Evolutionary conservation across 2,329 filamentous ascomycete species (phyloP), one percentile per base, ranked within the genome.

Genomic region (Aspergillus chevalieri): DNA sequence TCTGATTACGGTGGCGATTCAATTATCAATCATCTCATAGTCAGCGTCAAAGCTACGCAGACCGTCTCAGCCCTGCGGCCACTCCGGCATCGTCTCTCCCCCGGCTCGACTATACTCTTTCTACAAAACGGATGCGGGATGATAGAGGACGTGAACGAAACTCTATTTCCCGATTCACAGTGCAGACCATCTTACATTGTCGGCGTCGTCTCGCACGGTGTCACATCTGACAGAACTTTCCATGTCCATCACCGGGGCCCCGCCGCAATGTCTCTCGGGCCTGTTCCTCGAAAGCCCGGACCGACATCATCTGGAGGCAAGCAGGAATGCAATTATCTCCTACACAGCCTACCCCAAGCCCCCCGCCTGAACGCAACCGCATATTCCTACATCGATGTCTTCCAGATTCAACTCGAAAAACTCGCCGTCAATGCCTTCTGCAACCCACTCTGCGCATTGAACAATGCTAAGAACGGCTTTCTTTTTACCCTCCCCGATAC

Each of bases 71-170:
- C 86, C 30, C 68, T 93, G 4, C 72, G 78, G 3, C 65, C 78
- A 1, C 79, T 92, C 47, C 75, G 84, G 4, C 75, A 79, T 51
- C 78, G 86, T 3, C 69, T 90, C 5, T 73, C 78, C 48, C 70
- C 76, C 4, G 70, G 79, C 17, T 86, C 84, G 1, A 85, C 86
- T 0, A 77, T 93, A n/a, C 82, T 84, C 55, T 78, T 92, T 51
- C 66, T 91, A 47, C 84, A 87, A 50, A 85, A 89, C 51, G 87
- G 88, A 1, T 79, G 94, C 62, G 89, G 89, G 1, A 75, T 89
- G 6, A 75, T 89, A 15, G 88, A 95, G 48, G 77, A 83, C 34
- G 76, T 93, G 33, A 87, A 86, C 57, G 68, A 75, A n/a, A 64
- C 76, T 6, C 65, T 90, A 17, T 94, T 94, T 56, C 75, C 78